Base-by-base conservation (phyloP, 2,329 filamentous ascomycete species). In the Fusarium penzigii region DNA sequence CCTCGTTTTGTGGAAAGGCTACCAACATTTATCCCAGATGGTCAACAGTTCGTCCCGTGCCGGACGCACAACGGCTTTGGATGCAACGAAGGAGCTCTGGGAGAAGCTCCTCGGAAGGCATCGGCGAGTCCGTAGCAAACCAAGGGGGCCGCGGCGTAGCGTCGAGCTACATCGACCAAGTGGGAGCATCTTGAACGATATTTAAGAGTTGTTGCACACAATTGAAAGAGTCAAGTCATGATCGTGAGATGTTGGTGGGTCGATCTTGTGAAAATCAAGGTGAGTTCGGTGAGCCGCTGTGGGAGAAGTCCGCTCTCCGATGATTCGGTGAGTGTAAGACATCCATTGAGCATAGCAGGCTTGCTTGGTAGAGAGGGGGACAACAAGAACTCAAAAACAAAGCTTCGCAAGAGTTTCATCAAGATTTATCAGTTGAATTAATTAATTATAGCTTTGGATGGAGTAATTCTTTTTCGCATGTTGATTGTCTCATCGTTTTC, bases 1-100 rank as follows among this genome's bases (percentile, higher is more conserved):
- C 10, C 39, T 11, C 6, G 3, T 17, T 5, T 3, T 17, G 6
- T 10, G 10, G 16, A 9, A 14, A 44, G 5, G n/a, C 25, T 38
- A 29, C 59, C 8, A 66, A 71, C 70, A 72, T 56, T 65, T 64
- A 17, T 62, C 63, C 69, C 69, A 72, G 3, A 61, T 46, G 2
- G 52, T 46, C 17, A 70, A 42, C 3, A 72, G 49, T 12, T 66
- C 57, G 3, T 59, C 58, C n/a, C 56, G 59, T 17, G 57, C 48
- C 36, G 42, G 44, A 7, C 29, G 53, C 29, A 53, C 49, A 36
- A 38, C 46, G 10, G 41, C 1, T 44, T 51, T 46, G 14, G 53
- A 45, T 46, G 46, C 44, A 43, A 43, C 20, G 12, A 51, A 41
- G 11, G 60, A 57, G 63, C 62, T 65, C 9, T 59, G 55, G 43